These are phyloP conservation scores for Cajanus cajan DNA, from an alignment of 306 rosid species.

Conservation along the genomic window DNA sequence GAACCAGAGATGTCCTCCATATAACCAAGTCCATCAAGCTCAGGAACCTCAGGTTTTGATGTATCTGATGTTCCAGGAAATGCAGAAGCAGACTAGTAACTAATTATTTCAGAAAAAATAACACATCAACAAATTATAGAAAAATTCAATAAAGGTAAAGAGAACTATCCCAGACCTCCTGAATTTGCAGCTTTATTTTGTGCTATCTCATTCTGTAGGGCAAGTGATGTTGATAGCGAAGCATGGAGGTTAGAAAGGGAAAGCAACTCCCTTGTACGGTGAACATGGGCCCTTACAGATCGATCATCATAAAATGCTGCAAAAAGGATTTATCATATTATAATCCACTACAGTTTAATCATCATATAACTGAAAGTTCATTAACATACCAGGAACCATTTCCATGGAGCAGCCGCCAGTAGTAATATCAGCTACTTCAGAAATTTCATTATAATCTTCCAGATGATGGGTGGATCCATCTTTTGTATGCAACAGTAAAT, in stretches of 20 bases:
- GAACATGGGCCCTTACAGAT: conserved; percentile 97
- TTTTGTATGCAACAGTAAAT: conserved; percentile 78
- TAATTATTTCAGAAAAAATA: conserved; percentile 11
- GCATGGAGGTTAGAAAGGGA: conserved; percentile 91
- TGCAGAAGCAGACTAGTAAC: conserved; percentile 34
- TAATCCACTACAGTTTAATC: conserved; percentile 27
- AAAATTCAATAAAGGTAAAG: conserved; percentile 2
- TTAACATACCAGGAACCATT: conserved; percentile 87
- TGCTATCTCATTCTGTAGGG: conserved; percentile 72
- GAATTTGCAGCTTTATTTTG: conserved; percentile 69
- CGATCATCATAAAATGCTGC: conserved; percentile 99
- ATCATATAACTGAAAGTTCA: conserved; percentile 4
- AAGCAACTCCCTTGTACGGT: conserved; percentile 88
- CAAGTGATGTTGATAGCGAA: conserved; percentile 93
- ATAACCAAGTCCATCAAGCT: conserved; percentile 89
- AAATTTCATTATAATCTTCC: conserved; percentile 94
- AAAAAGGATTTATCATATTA: conserved; percentile 37
- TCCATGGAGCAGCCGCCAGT: conserved; percentile 94
- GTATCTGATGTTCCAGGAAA: conserved; percentile 48
- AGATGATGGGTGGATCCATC: conserved; percentile 81
- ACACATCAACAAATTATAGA: not conserved
- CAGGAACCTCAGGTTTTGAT: conserved; percentile 66
- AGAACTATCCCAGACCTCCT: conserved; percentile 57
- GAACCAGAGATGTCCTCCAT: conserved; percentile 97
- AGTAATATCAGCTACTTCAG: conserved; percentile 97